Base-by-base conservation (phyloP, 2,329 filamentous ascomycete genomes). In the Cadophora gregata region DNA sequence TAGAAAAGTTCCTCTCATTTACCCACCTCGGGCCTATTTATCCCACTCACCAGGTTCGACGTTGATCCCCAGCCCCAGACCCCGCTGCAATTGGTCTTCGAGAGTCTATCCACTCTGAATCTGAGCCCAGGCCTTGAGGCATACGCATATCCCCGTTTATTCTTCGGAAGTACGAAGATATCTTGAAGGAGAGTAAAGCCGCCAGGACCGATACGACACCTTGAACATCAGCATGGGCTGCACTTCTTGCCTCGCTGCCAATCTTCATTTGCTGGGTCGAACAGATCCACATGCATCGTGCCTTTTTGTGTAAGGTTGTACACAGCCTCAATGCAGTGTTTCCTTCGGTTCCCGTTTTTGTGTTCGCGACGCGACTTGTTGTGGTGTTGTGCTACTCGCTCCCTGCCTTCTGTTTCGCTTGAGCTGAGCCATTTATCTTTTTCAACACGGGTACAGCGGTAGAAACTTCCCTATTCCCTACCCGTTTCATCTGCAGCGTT, bases 11-110 rank as follows among this genome's bases (percentile, higher is more conserved):
- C 53, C 47, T 14, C 9, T 16, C 38, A 63, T 48, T 62, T 51
- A 63, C 50, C 60, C 64, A 65, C 59, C 62, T 70, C 68, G 68
- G 65, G 59, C 65, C 58, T 67, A 66, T 62, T 70, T 58, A 48
- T 68, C 55, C 60, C 61, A 29, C 58, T 61, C 56, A 27, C 29
- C 48, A 36, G 42, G 27, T 36, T 58, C 29, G 31, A n/a, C 53
- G n/a, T 33, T 29, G 29, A 51, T 12, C 53, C 53, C 31, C 29
- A 58, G 31, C 53, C 53, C 53, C 53, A 12, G 31, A 58, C 53
- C 31, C 53, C 31, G 31, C 53, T 58, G n/a, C 24, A 14, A 25
- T 21, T 58, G 31, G 31, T 21, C 21, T 58, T 25, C 31, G 59
- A 59, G 9, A 16, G 24, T 19, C 62, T 48, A 59, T 58, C 62